Percentiles rank a stretch among this genome's conserved stretches.
phyloP scores from a whole-genome alignment of 805 yeast genomes.

The Blastobotrys chiropterorum region DNA sequence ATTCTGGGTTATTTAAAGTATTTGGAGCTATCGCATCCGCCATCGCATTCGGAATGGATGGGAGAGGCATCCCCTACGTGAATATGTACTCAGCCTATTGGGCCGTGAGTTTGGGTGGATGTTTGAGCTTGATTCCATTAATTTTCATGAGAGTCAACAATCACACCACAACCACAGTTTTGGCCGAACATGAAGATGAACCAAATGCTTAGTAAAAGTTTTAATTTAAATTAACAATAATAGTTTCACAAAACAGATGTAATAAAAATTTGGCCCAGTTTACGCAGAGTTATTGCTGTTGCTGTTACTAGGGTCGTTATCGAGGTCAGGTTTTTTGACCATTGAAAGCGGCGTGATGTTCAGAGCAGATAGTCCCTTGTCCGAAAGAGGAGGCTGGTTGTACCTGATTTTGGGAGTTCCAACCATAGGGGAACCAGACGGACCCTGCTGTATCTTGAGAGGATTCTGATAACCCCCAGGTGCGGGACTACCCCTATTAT shows the following conservation, averaged over 20 bases:
- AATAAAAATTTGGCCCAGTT: not conserved
- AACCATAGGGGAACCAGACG: not conserved
- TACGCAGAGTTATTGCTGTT: not conserved
- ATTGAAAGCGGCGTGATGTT: not conserved
- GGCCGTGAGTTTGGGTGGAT: conserved; percentile 10
- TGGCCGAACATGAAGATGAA: conserved; percentile 6
- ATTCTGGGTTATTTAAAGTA: conserved; percentile 42
- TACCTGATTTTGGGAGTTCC: not conserved
- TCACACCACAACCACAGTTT: not conserved
- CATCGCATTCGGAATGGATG: conserved; percentile 35
- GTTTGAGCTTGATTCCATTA: conserved; percentile 8
- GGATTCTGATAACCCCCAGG: not conserved
- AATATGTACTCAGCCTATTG: conserved; percentile 13
- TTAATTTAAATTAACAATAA: not conserved
- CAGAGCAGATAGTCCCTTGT: not conserved
- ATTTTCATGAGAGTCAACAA: conserved; percentile 10
- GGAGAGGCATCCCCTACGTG: conserved; percentile 7
- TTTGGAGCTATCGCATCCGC: conserved; percentile 44
- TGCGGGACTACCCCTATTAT: not conserved
- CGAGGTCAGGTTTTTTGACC: not conserved
- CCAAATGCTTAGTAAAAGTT: not conserved
- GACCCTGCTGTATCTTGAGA: not conserved
- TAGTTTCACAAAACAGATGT: too few relatives aligned
- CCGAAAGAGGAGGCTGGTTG: not conserved
- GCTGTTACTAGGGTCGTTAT: not conserved